These are phyloP conservation scores for Botryotinia calthae DNA, from an alignment of 2,329 filamentous ascomycete genomes.

Conservation along the genomic window DNA sequence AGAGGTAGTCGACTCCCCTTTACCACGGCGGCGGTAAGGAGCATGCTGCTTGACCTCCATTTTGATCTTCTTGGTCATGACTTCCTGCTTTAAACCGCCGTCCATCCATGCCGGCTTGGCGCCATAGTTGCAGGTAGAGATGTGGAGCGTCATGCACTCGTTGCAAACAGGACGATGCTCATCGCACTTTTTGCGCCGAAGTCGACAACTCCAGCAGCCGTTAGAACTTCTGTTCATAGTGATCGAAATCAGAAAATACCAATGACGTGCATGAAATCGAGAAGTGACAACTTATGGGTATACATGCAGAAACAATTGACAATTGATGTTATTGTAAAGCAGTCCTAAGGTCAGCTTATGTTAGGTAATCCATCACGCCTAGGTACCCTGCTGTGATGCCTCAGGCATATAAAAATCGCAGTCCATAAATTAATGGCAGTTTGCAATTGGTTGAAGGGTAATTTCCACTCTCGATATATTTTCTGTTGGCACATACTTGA, in stretches of 20 bases:
- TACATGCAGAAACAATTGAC: neutral
- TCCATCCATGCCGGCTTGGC: conserved; percentile 37
- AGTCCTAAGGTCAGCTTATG: neutral
- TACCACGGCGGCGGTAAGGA: conserved; percentile 44
- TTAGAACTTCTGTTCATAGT: conserved; percentile 13
- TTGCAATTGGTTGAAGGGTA: neutral
- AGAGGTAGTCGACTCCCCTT: conserved; percentile 20
- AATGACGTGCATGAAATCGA: neutral
- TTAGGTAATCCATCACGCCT: neutral
- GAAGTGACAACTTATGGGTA: neutral
- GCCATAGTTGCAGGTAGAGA: conserved; percentile 53
- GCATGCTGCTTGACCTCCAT: conserved; percentile 54
- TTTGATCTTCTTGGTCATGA: conserved; percentile 54
- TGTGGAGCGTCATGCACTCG: conserved; percentile 50
- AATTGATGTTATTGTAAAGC: neutral
- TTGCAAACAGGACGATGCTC: conserved; percentile 52
- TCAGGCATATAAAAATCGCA: neutral
- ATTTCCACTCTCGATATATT: neutral
- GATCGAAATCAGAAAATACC: neutral
- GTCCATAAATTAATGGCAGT: neutral
- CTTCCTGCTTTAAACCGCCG: conserved; percentile 42
- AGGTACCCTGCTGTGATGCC: neutral
- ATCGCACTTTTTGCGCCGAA: conserved; percentile 61
- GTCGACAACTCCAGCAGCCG: conserved; percentile 46
- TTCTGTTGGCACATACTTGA: neutral